These are phyloP conservation scores for Turnera subulata DNA, from an alignment of 345 rosid genomes.

Conservation along the genomic window DNA sequence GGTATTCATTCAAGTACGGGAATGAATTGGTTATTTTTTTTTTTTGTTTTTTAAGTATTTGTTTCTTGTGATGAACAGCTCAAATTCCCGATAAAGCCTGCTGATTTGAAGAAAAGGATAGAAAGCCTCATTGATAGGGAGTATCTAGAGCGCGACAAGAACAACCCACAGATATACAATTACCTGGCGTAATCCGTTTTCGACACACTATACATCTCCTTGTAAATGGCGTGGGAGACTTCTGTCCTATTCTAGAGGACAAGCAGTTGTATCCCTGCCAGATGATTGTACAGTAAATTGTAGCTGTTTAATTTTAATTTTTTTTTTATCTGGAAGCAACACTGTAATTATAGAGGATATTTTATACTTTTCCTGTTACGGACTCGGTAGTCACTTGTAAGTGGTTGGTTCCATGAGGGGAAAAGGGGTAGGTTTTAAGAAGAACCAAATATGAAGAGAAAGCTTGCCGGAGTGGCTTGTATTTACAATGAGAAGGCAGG, in stretches of 20 bases:
- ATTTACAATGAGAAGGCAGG: no score
- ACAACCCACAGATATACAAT: conserved; percentile 94
- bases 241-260: conserved; percentile 4
- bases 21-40: no score
- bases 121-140: conserved; percentile 95
- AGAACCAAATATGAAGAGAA: no score
- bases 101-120: conserved; percentile 95
- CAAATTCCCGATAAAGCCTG: conserved; percentile 92
- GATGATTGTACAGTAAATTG: conserved; percentile 37
- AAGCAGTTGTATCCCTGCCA: conserved; percentile 14
- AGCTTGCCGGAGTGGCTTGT: no score
- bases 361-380: conserved; percentile 7
- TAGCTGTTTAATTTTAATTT: conserved; percentile 18
- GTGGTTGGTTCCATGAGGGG: background rate
- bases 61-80: conserved; percentile 50
- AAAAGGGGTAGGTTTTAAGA: background rate
- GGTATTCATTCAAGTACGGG: no score
- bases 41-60: no score
- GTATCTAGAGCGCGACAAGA: conserved; percentile 98
- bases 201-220: background rate
- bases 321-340: no score
- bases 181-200: conserved; percentile 57
- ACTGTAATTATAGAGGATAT: conserved; percentile 35
- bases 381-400: conserved; percentile 12
- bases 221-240: conserved; percentile 23